Base-by-base conservation (phyloP, 805 yeast species). In the Myxozyma udenii region DNA sequence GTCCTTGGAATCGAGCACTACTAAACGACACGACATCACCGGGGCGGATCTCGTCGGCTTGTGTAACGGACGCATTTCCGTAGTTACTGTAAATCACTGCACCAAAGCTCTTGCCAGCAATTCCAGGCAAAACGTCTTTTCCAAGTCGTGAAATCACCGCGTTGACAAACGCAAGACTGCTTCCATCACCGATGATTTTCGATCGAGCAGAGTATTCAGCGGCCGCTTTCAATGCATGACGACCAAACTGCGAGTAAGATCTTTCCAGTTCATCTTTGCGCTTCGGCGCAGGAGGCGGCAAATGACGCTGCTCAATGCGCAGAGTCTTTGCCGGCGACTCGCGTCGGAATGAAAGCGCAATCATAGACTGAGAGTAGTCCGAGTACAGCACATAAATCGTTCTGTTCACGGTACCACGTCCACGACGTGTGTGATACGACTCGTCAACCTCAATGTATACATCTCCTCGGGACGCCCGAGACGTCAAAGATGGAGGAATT, bases 1-100 rank as follows among this genome's bases (percentile, higher is more conserved):
- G 87, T 4, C 82, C 78, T 56, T 78, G 80, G 69, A 91, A 90
- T 54, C 77, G 77, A 4, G 88, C 96, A 12, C 38, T 35, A 62
- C 83, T 78, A 56, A 88, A 78, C 46, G 88, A 85, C 38, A 88
- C 68, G 7, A 91, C 75, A 67, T 93, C 98, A 53, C 98, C 98
- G 0, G 95, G 83, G 43, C 78, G 75, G 48, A 89, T 78, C 37
- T 81, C 85, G 48, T 80, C 88, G 26, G 70, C 62, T 59, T 78
- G 81, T 14, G 75, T 69, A 4, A 80, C 77, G 4, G 73, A 62
- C 41, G 80, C 76, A 62, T 74, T 75, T 53, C 73, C 75, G 61
- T 70, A 59, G 60, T 78, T 85, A 57, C 74, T 71, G 68, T 83
- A 89, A 55, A 85, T 75, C 21, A 78, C 75, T n/a, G 77, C 83